These are phyloP conservation scores for Acacia acuminata DNA, from an alignment of 306 rosid species.

Conservation along the genomic window DNA sequence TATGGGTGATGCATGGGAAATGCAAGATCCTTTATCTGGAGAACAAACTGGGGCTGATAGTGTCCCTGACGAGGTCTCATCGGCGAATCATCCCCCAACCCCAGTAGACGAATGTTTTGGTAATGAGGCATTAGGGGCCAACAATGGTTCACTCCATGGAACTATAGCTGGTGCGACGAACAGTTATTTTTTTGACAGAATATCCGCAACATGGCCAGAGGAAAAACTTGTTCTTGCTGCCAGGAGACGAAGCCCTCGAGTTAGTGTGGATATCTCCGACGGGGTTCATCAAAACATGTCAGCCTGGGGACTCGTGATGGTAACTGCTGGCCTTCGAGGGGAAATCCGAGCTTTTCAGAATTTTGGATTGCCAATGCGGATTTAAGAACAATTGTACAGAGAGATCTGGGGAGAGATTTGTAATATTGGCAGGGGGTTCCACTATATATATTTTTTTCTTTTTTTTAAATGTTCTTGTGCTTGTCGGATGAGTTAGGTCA, in stretches of 20 bases:
- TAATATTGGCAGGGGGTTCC: conserved; percentile 59
- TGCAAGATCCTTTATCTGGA: conserved; percentile 43
- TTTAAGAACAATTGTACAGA: conserved; percentile 75
- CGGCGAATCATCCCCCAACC: conserved; percentile 92
- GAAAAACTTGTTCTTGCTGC: conserved; percentile 72
- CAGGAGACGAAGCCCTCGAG: conserved; percentile 76
- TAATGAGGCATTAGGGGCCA: conserved; percentile 52
- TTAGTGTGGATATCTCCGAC: conserved; percentile 59
- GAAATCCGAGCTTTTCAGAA: conserved; percentile 92
- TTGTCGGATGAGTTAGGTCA: conserved; percentile 46
- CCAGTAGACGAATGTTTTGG: conserved; percentile 77
- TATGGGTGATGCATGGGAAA: conserved; percentile 65
- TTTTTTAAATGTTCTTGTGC: conserved; percentile 49
- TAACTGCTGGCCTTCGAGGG: conserved; percentile 90
- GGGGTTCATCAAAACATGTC: conserved; percentile 63
- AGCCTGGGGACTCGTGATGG: conserved; percentile 98
- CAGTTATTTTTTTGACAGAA: conserved; percentile 86
- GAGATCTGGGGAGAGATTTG: conserved; percentile 67
- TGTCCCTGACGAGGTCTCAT: conserved; percentile 55
- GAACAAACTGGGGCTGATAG: conserved; percentile 58
- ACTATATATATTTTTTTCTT: background rate
- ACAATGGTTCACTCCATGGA: conserved; percentile 73
- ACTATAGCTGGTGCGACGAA: conserved; percentile 83
- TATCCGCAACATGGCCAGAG: conserved; percentile 95
- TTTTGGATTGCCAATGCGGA: conserved; percentile 87